Evolutionary conservation across 495 filamentous ascomycete species (phyloP).

Genomic region (Xanthoparmelia taractica): DNA sequence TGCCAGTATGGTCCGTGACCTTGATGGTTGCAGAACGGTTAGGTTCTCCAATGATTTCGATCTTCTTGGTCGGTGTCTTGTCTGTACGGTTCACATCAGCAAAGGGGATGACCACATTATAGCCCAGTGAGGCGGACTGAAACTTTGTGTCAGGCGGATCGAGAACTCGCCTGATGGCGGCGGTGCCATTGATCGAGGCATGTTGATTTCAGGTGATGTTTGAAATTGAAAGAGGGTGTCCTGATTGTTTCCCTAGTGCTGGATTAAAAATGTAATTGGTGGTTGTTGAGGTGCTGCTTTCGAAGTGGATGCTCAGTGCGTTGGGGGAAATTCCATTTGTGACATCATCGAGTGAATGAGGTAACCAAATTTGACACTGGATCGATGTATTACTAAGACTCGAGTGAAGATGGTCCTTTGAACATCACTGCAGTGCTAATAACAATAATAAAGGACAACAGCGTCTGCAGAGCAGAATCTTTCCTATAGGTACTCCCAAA

Average conservation of each 20-base stretch:
- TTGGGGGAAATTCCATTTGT: neutral
- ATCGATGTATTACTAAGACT: neutral
- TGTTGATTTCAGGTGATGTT: neutral
- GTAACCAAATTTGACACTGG: neutral
- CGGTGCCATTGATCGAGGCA: constrained; percentile 22
- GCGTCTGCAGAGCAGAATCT: neutral
- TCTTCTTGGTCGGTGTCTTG: constrained; percentile 14
- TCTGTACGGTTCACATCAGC: neutral
- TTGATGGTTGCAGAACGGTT: constrained; percentile 20
- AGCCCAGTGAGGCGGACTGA: neutral
- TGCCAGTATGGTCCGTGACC: constrained; percentile 14
- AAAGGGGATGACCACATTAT: no score
- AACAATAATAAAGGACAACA: neutral
- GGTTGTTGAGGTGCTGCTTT: neutral
- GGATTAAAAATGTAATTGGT: neutral
- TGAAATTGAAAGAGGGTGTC: no score
- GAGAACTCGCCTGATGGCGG: constrained; percentile 23
- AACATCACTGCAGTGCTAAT: neutral
- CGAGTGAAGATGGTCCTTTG: neutral
- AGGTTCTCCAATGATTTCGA: constrained; percentile 20
- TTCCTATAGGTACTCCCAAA: neutral
- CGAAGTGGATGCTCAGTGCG: neutral
- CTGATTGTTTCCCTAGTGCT: neutral
- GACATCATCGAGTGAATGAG: neutral
- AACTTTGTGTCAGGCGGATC: constrained; percentile 14